Percentiles rank a stretch among this genome's conserved stretches.
Conservation (phyloP, 2,329 filamentous ascomycete genomes). For the Myriosclerotinia curreyana region DNA sequence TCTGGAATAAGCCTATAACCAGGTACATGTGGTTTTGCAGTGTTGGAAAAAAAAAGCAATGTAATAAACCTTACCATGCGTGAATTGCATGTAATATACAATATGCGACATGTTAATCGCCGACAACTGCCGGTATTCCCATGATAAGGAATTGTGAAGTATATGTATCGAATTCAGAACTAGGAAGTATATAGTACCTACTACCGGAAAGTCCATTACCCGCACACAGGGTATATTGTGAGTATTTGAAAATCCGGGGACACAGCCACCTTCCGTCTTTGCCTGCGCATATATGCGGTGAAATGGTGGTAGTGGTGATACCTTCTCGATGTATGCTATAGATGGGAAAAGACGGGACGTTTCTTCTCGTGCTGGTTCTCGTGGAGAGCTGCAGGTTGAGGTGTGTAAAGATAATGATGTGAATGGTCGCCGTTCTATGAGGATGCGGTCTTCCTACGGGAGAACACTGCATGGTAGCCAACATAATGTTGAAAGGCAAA, state of each 20-base stretch:
- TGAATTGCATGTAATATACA: constrained; percentile 18
- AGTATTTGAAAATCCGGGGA: constrained; percentile 20
- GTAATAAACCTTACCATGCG: constrained; percentile 23
- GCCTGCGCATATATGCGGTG: constrained; percentile 12
- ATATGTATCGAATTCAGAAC: constrained; percentile 4
- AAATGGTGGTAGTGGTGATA: constrained; percentile 11
- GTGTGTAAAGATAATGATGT: constrained; percentile 22
- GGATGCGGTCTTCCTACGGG: constrained; percentile 21
- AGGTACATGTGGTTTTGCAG: constrained; percentile 25
- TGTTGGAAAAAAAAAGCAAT: constrained; percentile 23
- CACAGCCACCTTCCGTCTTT: constrained; percentile 21
- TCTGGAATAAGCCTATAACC: constrained; percentile 18
- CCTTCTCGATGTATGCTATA: constrained; percentile 13
- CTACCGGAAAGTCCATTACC: constrained; percentile 19
- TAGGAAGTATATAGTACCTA: constrained; percentile 21
- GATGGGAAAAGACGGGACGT: constrained; percentile 21
- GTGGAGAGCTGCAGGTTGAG: constrained; percentile 22
- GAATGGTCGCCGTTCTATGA: constrained; percentile 23
- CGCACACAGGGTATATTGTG: constrained; percentile 16
- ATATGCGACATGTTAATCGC: constrained; percentile 26
- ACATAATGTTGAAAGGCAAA: constrained; percentile 11
- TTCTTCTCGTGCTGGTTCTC: constrained; percentile 22
- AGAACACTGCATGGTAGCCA: constrained; percentile 23
- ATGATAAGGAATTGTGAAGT: constrained; percentile 7
- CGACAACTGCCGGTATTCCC: constrained; percentile 20